These are phyloP conservation scores for Cucurbita moschata DNA, from an alignment of 306 rosid genomes.

Conservation along the genomic window DNA sequence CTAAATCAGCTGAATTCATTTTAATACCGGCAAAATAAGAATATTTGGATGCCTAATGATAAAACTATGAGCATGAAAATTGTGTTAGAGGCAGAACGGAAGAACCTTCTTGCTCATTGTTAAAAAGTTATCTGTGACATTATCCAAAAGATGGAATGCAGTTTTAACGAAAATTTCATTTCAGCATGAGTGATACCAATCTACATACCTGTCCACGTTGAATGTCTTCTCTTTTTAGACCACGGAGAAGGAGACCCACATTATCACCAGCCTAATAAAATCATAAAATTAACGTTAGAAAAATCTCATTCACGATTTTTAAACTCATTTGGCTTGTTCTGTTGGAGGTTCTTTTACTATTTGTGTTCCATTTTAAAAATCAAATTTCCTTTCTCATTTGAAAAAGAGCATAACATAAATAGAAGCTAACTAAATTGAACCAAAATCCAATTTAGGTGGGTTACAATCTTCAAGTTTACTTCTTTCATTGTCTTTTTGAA, in stretches of 20 bases:
- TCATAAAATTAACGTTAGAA: neutral
- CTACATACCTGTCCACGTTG: conserved; percentile 86
- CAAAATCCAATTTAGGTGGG: neutral
- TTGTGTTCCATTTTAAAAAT: conserved; percentile 14
- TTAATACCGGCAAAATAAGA: neutral
- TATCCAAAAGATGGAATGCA: neutral
- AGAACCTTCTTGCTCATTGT: neutral
- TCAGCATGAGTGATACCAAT: conserved; percentile 2
- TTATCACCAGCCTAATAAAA: conserved; percentile 82
- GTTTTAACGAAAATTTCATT: neutral
- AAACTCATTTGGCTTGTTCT: neutral
- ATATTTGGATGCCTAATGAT: neutral
- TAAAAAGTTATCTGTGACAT: neutral
- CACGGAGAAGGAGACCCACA: conserved; percentile 99
- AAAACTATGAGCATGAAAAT: neutral
- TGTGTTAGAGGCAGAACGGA: neutral
- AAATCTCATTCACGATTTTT: neutral
- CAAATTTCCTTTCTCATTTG: neutral
- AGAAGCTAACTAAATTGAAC: neutral
- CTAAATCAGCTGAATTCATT: neutral
- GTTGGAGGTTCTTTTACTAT: neutral
- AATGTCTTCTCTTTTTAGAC: conserved; percentile 85
- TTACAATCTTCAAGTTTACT: neutral
- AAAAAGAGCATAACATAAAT: neutral
- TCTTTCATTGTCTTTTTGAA: neutral